A percentile compares a stretch with the other conserved stretches of the same genome.
Conservation (phyloP, 2,329 filamentous ascomycete species). For the Epichloe gansuensis region DNA sequence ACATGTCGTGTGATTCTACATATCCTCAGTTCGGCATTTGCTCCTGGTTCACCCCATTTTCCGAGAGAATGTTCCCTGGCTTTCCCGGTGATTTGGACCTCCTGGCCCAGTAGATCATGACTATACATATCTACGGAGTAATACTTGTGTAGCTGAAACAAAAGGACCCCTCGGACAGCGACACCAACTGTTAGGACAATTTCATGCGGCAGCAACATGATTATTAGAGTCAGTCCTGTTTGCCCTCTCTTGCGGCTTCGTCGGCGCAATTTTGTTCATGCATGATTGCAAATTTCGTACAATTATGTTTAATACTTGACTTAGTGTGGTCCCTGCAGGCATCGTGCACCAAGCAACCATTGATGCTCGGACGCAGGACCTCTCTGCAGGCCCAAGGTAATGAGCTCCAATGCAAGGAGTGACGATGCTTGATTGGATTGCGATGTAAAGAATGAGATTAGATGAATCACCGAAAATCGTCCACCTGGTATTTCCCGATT, state of each 20-base stretch:
- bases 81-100: too few species aligned
- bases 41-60: too few species aligned
- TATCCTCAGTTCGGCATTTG: too few species aligned
- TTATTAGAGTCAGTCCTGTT: not conserved
- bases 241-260: not conserved
- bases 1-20: too few species aligned
- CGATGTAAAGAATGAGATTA: not conserved
- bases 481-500: not conserved
- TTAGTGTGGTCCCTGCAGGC: not conserved
- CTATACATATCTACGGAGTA: too few species aligned
- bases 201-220: too few species aligned
- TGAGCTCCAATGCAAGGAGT: not conserved
- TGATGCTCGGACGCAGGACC: not conserved
- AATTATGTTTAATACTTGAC: not conserved
- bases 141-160: too few species aligned
- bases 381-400: not conserved
- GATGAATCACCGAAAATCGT: not conserved
- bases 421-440: not conserved
- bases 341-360: not conserved
- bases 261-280: not conserved
- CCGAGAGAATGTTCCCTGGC: too few species aligned
- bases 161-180: not conserved
- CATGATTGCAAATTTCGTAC: not conserved
- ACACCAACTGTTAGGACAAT: not conserved
- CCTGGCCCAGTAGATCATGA: too few species aligned